Evolutionary conservation across 192 early-diverging fungal genomes (phyloP), one percentile per base, ranked within the genome.

Genomic region (Podila verticillata): DNA sequence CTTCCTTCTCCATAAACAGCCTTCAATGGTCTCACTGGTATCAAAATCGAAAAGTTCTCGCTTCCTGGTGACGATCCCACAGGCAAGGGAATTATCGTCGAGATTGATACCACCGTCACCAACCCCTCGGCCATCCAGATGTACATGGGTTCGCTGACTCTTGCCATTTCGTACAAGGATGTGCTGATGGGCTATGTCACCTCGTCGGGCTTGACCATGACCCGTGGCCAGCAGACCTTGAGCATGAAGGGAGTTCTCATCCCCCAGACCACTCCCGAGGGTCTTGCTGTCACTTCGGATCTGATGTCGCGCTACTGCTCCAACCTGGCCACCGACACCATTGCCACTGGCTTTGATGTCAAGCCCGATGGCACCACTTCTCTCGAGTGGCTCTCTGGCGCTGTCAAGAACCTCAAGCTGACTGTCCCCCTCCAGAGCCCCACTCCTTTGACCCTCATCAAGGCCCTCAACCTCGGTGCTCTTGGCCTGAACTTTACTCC

Each of bases 101-200:
- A 74, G n/a, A 84, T 89, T 10, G 67, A 64, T 31, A 87, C 88
- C 28, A 60, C 65, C 10, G 35, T 89, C 26, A 62, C 20, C 26
- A 87, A 83, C 66, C 87, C 87, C 63, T 86, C 84, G 26, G 75
- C 82, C 26, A 78, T 89, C 61, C 66, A 79, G n/a, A 81, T 89
- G 32, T 70, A 88, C 63, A 77, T 89, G 17, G 88, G 88, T 36
- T 82, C 85, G 31, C 68, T 86, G 29, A 57, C 44, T 2, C 75
- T 89, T 24, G 77, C 72, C 22, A 70, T 87, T 68, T 51, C 51
- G 24, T 87, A 87, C 44, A 51, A 80, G 61, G 72, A 77, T 68
- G 60, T 79, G 6, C 69, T 64, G 22, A 67, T 89, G 56, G 88
- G 88, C 10, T 61, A 66, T 65, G 85, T 89, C 39, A 29, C 48